These are phyloP conservation scores for Candida nonsorbophila DNA, from an alignment of 805 yeast species.

Conservation along the genomic window DNA sequence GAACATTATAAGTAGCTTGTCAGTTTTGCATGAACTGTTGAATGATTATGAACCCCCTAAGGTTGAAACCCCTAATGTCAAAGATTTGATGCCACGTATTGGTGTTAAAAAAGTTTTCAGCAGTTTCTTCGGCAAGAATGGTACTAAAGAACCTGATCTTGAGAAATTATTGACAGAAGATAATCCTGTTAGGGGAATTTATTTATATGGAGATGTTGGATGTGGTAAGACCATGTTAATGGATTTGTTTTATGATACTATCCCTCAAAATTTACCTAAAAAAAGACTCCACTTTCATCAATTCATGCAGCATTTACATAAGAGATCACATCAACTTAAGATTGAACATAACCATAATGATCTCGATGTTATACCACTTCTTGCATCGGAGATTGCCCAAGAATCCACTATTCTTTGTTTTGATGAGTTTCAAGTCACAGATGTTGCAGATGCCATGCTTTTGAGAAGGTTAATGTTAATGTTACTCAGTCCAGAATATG, in stretches of 20 bases:
- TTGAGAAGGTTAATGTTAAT: conserved; percentile 67
- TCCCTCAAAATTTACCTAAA: conserved; percentile 74
- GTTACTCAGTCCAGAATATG: conserved; percentile 68
- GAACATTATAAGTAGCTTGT: conserved; percentile 57
- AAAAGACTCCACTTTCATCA: conserved; percentile 90
- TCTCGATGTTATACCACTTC: conserved; percentile 74
- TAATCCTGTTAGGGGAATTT: conserved; percentile 67
- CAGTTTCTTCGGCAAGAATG: conserved; percentile 1
- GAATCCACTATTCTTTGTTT: conserved; percentile 79
- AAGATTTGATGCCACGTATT: conserved; percentile 44
- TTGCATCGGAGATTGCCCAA: conserved; percentile 80
- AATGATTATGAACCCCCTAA: conserved; percentile 56
- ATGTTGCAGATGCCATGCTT: conserved; percentile 98
- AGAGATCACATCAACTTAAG: conserved; percentile 74
- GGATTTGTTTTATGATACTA: conserved; percentile 87
- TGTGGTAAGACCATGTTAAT: conserved; percentile 98
- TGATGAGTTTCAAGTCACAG: conserved; percentile 97
- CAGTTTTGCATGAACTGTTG: conserved; percentile 53
- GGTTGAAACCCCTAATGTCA: conserved; percentile 48
- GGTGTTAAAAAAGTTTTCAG: conserved; percentile 36
- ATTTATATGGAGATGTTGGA: conserved; percentile 95
- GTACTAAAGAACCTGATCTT: conserved; percentile 4
- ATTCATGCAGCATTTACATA: conserved; percentile 92
- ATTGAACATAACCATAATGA: conserved; percentile 49
- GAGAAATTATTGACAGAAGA: conserved; percentile 15